Evolutionary conservation across 495 filamentous ascomycete species (phyloP), one percentile per base, ranked within the genome.

Genomic region (Aspergillus nidulans): DNA sequence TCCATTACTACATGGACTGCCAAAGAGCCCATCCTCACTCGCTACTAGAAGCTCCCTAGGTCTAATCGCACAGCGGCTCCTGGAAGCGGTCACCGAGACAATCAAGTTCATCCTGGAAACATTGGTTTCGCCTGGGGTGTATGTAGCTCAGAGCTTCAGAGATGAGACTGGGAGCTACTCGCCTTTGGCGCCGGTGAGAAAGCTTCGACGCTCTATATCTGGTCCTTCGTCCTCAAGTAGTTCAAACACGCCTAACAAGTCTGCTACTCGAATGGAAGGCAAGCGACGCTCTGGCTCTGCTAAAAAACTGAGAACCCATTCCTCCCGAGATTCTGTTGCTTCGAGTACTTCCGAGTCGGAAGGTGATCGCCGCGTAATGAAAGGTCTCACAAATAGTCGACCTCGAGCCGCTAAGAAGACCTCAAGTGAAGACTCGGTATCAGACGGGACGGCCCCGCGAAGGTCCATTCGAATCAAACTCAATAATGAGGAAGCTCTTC

Each of bases 401-500:
- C 41, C 46, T 54, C 67, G 68, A 51, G 49, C 80, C 78, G 63
- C 69, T 23, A 80, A 84, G 52, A 84, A 84, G 61, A 79, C 76
- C 24, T 44, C 55, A 13, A 62, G 61, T 64, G 63, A 59, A 36
- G 67, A 72, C 25, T 64, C 62, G 25, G 52, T 68, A 49, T 56
- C 79, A 61, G 69, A 90, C 84, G 66, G 90, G 82, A 54, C 72
- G 78, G 45, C 88, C 83, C 55, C 85, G 3, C 82, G 89, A 57
- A 83, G 90, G 26, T 92, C 91, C 15, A 95, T 96, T 57, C 81
- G 91, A 25, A 96, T 97, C 60, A 95, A 95, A 68, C 78, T 96
- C 13, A 82, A 92, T 69, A 88, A 89, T 58, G 92, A 97, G 64
- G 89, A 95, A 43, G 59, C 68, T 13, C 61, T 73, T 8, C 69